Evolutionary conservation across 2,329 filamentous ascomycete genomes (phyloP).

Genomic region (Blastomyces parvus): DNA sequence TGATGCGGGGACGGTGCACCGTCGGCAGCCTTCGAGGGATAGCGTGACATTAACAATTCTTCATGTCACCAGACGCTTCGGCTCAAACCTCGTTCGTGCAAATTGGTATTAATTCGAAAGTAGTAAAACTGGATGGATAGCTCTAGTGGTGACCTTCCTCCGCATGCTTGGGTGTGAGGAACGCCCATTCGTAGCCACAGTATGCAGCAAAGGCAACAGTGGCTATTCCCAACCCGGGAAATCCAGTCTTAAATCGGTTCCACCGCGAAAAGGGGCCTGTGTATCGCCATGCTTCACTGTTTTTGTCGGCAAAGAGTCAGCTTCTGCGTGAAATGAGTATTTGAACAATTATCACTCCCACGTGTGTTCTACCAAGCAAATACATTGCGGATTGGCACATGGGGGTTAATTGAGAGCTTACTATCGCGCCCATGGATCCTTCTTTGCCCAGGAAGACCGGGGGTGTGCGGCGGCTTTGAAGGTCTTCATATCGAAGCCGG

Average conservation of each 20-base stretch:
- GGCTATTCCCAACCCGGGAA: constrained; percentile 88
- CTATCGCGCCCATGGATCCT: constrained; percentile 56
- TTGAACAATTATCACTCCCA: background rate
- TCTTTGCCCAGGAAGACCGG: constrained; percentile 40
- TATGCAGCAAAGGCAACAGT: constrained; percentile 85
- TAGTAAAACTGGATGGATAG: constrained; percentile 1
- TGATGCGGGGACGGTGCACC: too few species aligned
- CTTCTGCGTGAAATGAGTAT: background rate
- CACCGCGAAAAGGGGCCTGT: constrained; percentile 74
- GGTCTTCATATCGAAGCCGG: constrained; percentile 81
- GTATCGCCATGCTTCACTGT: constrained; percentile 92
- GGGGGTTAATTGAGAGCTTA: constrained; percentile 30
- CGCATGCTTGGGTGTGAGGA: constrained; percentile 62
- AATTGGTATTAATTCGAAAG: background rate
- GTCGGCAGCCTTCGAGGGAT: background rate
- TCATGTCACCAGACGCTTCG: background rate
- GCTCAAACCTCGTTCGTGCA: background rate
- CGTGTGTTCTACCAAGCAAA: background rate
- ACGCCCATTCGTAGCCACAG: constrained; percentile 80
- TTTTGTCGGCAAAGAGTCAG: constrained; percentile 8
- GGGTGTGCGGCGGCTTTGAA: constrained; percentile 62
- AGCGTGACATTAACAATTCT: background rate
- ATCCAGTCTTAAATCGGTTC: constrained; percentile 77
- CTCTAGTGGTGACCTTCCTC: constrained; percentile 49
- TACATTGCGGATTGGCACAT: background rate